phyloP scores from a whole-genome alignment of 768 basidiomycete genomes.

The Suillus fuscotomentosus region DNA sequence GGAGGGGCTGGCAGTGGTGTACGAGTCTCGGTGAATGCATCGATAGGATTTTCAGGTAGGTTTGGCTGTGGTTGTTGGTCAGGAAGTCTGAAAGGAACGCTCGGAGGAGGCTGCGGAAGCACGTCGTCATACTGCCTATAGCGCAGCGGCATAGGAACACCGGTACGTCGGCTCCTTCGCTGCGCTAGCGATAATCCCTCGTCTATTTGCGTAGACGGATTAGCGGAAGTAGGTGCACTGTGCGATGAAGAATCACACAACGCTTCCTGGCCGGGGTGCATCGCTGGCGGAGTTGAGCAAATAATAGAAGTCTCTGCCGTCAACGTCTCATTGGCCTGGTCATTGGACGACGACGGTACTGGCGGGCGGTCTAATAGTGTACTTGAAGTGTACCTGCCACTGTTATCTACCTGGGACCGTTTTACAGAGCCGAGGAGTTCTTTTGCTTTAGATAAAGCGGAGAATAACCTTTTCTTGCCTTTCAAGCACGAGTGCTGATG shows the following conservation, averaged over 20 bases:
- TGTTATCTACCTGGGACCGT: too few species aligned
- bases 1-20: not conserved
- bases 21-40: not conserved
- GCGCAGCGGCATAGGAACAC: not conserved
- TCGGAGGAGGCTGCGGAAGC: not conserved
- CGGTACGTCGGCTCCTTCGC: not conserved
- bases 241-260: too few species aligned
- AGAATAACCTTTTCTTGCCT: not conserved
- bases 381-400: not conserved
- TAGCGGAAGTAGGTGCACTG: too few species aligned
- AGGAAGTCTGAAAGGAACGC: not conserved
- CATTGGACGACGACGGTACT: too few species aligned
- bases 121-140: slow-evolving; percentile 5
- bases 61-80: not conserved
- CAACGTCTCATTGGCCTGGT: too few species aligned
- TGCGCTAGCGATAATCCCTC: not conserved
- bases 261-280: too few species aligned
- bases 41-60: not conserved
- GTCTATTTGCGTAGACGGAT: not conserved
- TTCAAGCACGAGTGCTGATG: not conserved
- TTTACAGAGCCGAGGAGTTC: too few species aligned
- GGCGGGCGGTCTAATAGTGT: too few species aligned
- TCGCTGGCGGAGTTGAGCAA: too few species aligned
- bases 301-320: too few species aligned
- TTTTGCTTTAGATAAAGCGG: not conserved